phyloP scores from a whole-genome alignment of 2,329 filamentous ascomycete genomes.

The Didymella sp. region DNA sequence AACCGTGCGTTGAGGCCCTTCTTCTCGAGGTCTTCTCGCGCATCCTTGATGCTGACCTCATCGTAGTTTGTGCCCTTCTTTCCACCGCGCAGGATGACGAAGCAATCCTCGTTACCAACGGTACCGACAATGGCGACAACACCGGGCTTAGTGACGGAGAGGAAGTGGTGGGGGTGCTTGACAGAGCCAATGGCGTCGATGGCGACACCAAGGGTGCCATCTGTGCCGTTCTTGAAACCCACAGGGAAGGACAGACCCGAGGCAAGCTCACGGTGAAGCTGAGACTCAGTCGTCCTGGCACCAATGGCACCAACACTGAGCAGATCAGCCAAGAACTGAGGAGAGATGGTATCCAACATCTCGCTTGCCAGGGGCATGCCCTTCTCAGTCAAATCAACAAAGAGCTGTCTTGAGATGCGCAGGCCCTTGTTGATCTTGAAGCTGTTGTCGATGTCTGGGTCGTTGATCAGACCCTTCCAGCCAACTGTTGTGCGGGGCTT shows the following conservation, averaged over 20 bases:
- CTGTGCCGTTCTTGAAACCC: slow-evolving; percentile 99
- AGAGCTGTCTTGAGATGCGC: slow-evolving; percentile 84
- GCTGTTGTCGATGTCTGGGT: slow-evolving; percentile 96
- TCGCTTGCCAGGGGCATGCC: slow-evolving; percentile 97
- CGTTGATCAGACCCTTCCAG: slow-evolving; percentile 99
- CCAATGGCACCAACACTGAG: slow-evolving; percentile 92
- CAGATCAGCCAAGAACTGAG: slow-evolving; percentile 93
- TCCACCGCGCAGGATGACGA: slow-evolving; percentile 91
- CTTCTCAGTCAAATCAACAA: slow-evolving; percentile 86
- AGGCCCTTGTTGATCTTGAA: slow-evolving; percentile 99
- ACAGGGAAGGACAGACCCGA: slow-evolving; percentile 96
- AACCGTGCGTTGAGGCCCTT: slow-evolving; percentile 77
- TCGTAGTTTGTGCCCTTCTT: slow-evolving; percentile 96
- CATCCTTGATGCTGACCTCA: slow-evolving; percentile 79
- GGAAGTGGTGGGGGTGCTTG: slow-evolving; percentile 91
- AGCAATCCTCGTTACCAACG: slow-evolving; percentile 94
- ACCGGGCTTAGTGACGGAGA: slow-evolving; percentile 96
- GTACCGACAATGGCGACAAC: slow-evolving; percentile 95
- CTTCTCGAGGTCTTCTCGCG: slow-evolving; percentile 78
- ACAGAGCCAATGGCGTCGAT: slow-evolving; percentile 96
- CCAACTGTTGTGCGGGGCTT: slow-evolving; percentile 97
- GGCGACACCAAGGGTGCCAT: slow-evolving; percentile 85
- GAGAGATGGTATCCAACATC: slow-evolving; percentile 98
- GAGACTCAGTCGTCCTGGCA: slow-evolving; percentile 94
- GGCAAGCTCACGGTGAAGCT: slow-evolving; percentile 92